Base-by-base conservation (phyloP, 768 basidiomycete species). In the Pholiota molesta region DNA sequence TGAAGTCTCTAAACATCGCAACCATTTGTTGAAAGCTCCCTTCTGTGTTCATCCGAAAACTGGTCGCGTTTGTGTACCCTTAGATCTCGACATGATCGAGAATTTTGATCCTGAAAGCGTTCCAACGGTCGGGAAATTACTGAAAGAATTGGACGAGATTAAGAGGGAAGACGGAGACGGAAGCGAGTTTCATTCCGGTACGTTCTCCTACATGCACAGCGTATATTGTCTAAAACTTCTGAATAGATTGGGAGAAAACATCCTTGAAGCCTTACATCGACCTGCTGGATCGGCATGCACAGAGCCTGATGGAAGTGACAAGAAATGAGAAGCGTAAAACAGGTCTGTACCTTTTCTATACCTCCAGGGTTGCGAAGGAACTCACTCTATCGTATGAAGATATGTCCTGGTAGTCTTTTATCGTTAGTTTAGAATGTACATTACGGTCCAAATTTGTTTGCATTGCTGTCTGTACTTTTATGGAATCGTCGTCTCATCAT, bases 1-100 rank as follows among this genome's bases (percentile, higher is more conserved):
- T 14, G 97, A 99, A 74, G 97, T 99, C 29, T 96, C 95, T 2
- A 97, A 99, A 71, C 94, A 96, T 71, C 85, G 95, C 54, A 99
- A 99, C 77, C 97, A 99, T 79, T 83, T 99, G 78, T 85, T 99
- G 57, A 99, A 99, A 76, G 91, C 94, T 21, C 97, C 97, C 0
- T 99, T 99, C 75, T 97, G 96, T 72, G 80, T 99, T 0, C 97
- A 99, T 74, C 97, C 97, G 0, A 93, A 93, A 65, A 99, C 97
- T 2, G 97, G 97, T 1, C 86, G 95, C 31, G 87, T 99, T 9
- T 99, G 97, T 72, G 93, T 99, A 2, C 97, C 97, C 1, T 81
- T 99, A 17, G 91, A 97, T 69, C 90, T 95, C 3, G 76, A 76
- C 35, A 72, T 76, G 33, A 84, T 98, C 31, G 87, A 94, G 58